Evolutionary conservation across 371 early-diverging fungal species (phyloP).

Genomic region (Mortierella sp.): DNA sequence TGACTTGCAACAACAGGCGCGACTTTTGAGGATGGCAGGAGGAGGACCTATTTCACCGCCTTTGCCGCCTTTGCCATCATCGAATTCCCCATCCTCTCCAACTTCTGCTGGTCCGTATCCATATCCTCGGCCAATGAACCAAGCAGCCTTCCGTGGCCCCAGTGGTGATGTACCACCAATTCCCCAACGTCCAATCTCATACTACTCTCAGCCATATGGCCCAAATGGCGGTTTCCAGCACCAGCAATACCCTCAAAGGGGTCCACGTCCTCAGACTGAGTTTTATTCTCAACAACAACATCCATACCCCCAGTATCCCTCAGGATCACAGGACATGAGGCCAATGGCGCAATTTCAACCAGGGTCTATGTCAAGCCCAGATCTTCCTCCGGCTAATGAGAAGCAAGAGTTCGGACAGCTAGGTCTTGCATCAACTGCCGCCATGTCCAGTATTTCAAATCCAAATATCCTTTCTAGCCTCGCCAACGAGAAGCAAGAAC

Average conservation of each 20-base stretch:
- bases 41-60: background rate
- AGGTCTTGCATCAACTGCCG: background rate
- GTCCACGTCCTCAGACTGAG: background rate
- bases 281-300: background rate
- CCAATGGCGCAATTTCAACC: background rate
- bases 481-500: constrained; percentile 8
- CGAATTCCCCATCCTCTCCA: background rate
- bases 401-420: constrained; percentile 6
- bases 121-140: background rate
- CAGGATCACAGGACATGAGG: background rate
- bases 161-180: constrained; percentile 2
- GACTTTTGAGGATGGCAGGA: constrained; percentile 1
- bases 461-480: background rate
- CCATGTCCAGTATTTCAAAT: background rate
- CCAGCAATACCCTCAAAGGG: background rate
- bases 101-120: constrained; percentile 1
- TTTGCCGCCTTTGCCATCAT: background rate
- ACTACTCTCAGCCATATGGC: constrained; percentile 9
- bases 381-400: background rate
- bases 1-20: constrained; percentile 20
- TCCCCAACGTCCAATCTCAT: background rate
- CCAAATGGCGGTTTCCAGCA: constrained; percentile 2
- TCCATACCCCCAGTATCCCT: background rate
- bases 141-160: background rate
- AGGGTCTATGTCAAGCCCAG: background rate